Conservation (phyloP, 1,139 yeast species). For the Hemisphaericaspora subhashii region DNA sequence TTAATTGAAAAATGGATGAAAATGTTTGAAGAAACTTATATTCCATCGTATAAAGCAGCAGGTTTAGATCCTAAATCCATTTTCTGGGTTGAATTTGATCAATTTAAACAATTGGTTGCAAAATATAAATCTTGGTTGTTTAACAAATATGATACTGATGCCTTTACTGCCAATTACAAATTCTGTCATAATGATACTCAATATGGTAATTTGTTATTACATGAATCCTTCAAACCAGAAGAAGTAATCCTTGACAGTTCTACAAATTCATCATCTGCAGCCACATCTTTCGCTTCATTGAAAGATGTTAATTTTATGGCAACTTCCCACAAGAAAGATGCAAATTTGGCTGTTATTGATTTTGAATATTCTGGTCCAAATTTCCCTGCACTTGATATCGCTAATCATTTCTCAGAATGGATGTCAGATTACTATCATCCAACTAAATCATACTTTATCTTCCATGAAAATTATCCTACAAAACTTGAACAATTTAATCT, state of each 20-base stretch:
- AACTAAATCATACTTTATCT: constrained; percentile 56
- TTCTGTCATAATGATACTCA: constrained; percentile 97
- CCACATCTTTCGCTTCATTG: constrained; percentile 21
- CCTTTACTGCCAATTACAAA: constrained; percentile 51
- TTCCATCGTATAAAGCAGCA: constrained; percentile 27
- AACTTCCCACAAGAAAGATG: constrained; percentile 51
- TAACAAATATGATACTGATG: constrained; percentile 46
- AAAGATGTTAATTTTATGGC: constrained; percentile 24
- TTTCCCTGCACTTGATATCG: constrained; percentile 84
- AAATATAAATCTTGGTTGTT: constrained; percentile 66
- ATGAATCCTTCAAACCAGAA: constrained; percentile 33
- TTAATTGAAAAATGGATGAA: constrained; percentile 71
- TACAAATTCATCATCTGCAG: constrained; percentile 19
- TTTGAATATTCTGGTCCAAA: constrained; percentile 97
- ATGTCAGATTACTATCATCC: constrained; percentile 88
- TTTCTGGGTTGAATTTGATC: constrained; percentile 48
- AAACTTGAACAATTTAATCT: constrained; percentile 68
- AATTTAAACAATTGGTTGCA: constrained; percentile 48
- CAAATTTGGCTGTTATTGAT: constrained; percentile 86
- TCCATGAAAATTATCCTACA: constrained; percentile 61
- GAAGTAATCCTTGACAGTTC: constrained; percentile 34
- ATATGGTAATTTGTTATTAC: constrained; percentile 80
- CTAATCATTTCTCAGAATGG: constrained; percentile 93
- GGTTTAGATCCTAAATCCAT: constrained; percentile 38
- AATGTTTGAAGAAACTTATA: constrained; percentile 46